phyloP scores from a whole-genome alignment of 331 rosid species.

The Erythrophleum ivorense region DNA sequence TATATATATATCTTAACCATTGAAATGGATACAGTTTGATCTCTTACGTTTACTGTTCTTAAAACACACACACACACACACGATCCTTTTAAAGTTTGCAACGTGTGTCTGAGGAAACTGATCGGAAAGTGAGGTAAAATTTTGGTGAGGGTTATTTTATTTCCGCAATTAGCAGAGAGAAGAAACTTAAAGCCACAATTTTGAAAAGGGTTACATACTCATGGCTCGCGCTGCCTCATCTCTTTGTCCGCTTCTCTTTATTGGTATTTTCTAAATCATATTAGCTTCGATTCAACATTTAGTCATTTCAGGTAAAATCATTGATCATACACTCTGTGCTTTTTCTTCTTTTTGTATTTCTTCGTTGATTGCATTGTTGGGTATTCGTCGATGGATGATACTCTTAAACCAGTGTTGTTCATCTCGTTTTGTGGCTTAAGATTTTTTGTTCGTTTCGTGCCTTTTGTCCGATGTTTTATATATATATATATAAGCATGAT shows the following conservation, averaged over 20 bases:
- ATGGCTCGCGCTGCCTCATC: not conserved
- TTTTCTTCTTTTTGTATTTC: no score
- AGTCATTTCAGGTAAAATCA: slow-evolving; percentile 13
- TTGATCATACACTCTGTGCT: not conserved
- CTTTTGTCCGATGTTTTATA: no score
- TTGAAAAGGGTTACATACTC: no score
- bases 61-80: no score
- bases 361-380: no score
- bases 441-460: no score
- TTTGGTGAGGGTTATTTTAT: not conserved
- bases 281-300: not conserved
- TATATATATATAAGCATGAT: no score
- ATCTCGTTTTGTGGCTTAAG: no score
- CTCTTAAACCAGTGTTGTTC: no score
- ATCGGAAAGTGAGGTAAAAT: slow-evolving; percentile 4
- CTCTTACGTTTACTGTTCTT: slow-evolving; percentile 35
- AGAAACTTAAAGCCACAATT: not conserved
- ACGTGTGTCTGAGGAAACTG: slow-evolving; percentile 1
- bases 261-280: not conserved
- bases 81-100: slow-evolving; percentile 28
- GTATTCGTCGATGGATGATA: no score
- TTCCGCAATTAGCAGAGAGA: not conserved
- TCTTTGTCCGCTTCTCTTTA: not conserved
- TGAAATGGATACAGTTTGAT: no score
- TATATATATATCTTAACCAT: no score